A percentile compares a stretch with the other conserved stretches of the same genome.
Conservation (phyloP, 2,329 filamentous ascomycete genomes). For the Graphilbum fragrans region DNA sequence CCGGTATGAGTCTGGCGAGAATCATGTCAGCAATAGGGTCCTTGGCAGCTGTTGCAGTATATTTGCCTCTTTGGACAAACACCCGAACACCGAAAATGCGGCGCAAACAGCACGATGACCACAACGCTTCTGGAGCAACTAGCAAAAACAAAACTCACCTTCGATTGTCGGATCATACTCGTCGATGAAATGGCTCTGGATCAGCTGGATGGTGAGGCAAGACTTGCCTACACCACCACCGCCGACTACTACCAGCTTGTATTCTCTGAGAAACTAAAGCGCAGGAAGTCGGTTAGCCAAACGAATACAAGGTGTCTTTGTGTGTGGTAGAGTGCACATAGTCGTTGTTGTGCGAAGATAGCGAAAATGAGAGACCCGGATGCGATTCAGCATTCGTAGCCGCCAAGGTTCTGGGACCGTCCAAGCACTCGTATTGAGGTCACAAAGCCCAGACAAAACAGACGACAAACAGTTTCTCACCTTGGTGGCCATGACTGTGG, state of each 20-base stretch:
- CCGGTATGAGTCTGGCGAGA: conserved; percentile 78
- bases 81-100: background rate
- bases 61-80: background rate
- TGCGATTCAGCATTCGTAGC: too few relatives aligned
- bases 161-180: conserved; percentile 99
- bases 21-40: conserved; percentile 11
- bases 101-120: background rate
- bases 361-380: too few relatives aligned
- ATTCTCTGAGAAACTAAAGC: conserved; percentile 69
- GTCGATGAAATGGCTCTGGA: conserved; percentile 94
- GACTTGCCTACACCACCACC: conserved; percentile 99
- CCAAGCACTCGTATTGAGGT: too few relatives aligned
- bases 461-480: background rate
- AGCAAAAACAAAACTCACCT: conserved; percentile 48
- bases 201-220: conserved; percentile 94
- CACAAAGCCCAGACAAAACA: background rate
- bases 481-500: background rate
- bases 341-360: too few relatives aligned
- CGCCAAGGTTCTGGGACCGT: too few relatives aligned
- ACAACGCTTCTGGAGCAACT: too few relatives aligned
- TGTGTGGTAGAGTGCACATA: too few relatives aligned
- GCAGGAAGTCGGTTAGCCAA: background rate
- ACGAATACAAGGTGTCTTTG: background rate
- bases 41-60: too few relatives aligned
- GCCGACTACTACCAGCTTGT: conserved; percentile 93